Evolutionary conservation across 1,284 basidiomycete genomes (phyloP), one percentile per base, ranked within the genome.

Genomic region (Calocybe gambosa): DNA sequence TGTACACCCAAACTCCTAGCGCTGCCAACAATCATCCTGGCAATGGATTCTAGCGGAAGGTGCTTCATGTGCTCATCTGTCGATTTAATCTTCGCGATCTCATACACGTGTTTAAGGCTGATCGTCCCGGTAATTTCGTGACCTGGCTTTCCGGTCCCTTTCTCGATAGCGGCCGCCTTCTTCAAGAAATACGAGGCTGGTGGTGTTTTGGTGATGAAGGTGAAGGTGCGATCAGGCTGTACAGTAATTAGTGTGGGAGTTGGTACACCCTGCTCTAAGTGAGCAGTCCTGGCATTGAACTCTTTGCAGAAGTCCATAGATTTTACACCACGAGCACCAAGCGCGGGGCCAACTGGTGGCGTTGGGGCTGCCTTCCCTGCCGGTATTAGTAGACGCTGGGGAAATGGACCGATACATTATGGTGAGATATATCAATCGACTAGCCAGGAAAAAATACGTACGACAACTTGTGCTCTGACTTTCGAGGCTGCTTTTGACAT

Each of bases 241-340:
- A 99, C 88, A 48, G 84, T 90, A 62, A 99, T 94, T 50, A 88
- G 71, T 12, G 93, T 94, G 8, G 95, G 95, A 33, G 83, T 82
- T 1, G 96, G 95, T 12, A 90, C 78, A 34, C 92, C 92, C 15
- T 88, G 82, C 57, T 88, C 83, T 47, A 96, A 78, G 63, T 93
- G 87, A 16, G 90, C 87, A 33, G 93, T 96, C 52, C 80, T 84
- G 46, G 89, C 93, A 67, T 92, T 93, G 72, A 91, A 96, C 64
- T 95, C 93, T 66, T 98, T 99, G 74, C 93, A 96, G 65, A 99
- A 99, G 71, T 99, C 96, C 85, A 99, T 99, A 15, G 94, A 95
- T 71, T 98, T 98, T 55, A 99, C 93, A 60, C 96, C 96, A 62
- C 93, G 85, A 54, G 96, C 94, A 74, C 96, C 96, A 43, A 98